Evolutionary conservation across 805 yeast species (phyloP).

Genomic region (Saccharomycopsis babjevae): DNA sequence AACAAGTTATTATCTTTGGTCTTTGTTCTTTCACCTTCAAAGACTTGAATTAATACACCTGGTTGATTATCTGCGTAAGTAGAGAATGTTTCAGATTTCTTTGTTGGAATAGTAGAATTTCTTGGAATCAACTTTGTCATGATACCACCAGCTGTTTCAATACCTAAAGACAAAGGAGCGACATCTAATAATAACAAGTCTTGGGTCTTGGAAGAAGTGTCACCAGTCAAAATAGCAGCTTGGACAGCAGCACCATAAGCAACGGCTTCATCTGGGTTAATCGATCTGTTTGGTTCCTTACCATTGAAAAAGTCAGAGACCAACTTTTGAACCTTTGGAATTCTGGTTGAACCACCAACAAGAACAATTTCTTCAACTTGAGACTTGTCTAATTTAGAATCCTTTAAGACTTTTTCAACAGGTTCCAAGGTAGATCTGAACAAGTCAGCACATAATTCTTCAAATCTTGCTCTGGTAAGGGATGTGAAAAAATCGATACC

Average conservation of each 20-base stretch:
- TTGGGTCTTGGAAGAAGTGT: conserved; percentile 91
- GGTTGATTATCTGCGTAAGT: conserved; percentile 98
- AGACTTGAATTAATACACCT: conserved; percentile 95
- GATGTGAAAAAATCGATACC: conserved; percentile 96
- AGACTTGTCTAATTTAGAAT: conserved; percentile 83
- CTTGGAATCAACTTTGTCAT: conserved; percentile 96
- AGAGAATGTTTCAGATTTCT: conserved; percentile 93
- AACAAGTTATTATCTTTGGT: conserved; percentile 92
- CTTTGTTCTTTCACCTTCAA: conserved; percentile 96
- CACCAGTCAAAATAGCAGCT: conserved; percentile 95
- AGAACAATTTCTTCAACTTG: conserved; percentile 85
- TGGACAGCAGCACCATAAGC: conserved; percentile 99
- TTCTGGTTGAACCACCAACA: conserved; percentile 98
- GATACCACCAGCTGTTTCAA: conserved; percentile 99
- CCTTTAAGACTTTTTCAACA: conserved; percentile 88
- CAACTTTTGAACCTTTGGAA: conserved; percentile 92
- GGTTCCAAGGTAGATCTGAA: conserved; percentile 93
- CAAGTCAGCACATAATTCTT: conserved; percentile 87
- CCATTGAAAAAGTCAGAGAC: conserved; percentile 96
- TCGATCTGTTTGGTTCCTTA: conserved; percentile 92
- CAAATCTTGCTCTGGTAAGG: conserved; percentile 94
- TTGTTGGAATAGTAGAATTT: conserved; percentile 94
- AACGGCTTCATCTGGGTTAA: conserved; percentile 98
- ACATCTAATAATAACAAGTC: conserved; percentile 91
- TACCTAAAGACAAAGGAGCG: conserved; percentile 95